phyloP scores from a whole-genome alignment of 75 land plant genomes.

The Sequoia sempervirens region DNA sequence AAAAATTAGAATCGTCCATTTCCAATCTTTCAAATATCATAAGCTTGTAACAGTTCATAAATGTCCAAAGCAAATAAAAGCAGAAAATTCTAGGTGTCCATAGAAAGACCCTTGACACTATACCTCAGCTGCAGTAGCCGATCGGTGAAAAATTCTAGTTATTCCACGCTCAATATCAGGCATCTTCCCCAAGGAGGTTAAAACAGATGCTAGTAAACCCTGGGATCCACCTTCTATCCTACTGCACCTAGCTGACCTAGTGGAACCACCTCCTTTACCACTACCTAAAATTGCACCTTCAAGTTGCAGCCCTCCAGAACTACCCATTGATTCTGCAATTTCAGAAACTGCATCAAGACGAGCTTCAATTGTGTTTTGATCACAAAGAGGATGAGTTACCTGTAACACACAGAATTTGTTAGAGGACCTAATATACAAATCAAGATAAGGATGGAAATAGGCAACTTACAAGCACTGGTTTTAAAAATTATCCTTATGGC shows the following conservation, averaged over 20 bases:
- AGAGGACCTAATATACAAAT: not conserved
- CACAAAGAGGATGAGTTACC: conserved; percentile 85
- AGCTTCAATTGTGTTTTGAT: conserved; percentile 63
- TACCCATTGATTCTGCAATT: conserved; percentile 70
- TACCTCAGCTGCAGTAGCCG: conserved; percentile 86
- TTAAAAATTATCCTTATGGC: not conserved
- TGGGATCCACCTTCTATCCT: conserved; percentile 19
- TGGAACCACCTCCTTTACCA: conserved; percentile 33
- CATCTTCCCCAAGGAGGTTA: conserved; percentile 55
- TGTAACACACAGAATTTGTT: conserved; percentile 20
- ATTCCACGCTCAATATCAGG: conserved; percentile 96
- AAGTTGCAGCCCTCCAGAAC: conserved; percentile 16
- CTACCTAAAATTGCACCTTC: conserved; percentile 29
- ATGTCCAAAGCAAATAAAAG: not conserved
- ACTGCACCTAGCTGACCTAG: conserved; percentile 27
- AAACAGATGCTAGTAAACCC: conserved; percentile 55
- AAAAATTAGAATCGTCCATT: not conserved
- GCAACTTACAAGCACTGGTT: not conserved
- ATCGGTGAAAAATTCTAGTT: conserved; percentile 82
- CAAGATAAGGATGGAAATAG: conserved; percentile 1
- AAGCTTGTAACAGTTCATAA: not conserved
- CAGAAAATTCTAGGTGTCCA: not conserved
- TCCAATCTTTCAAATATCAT: not conserved
- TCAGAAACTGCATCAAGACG: conserved; percentile 96
- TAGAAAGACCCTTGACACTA: not conserved